These are phyloP conservation scores for Aspergillus neotritici DNA, from an alignment of 2,329 filamentous ascomycete genomes.

Conservation along the genomic window DNA sequence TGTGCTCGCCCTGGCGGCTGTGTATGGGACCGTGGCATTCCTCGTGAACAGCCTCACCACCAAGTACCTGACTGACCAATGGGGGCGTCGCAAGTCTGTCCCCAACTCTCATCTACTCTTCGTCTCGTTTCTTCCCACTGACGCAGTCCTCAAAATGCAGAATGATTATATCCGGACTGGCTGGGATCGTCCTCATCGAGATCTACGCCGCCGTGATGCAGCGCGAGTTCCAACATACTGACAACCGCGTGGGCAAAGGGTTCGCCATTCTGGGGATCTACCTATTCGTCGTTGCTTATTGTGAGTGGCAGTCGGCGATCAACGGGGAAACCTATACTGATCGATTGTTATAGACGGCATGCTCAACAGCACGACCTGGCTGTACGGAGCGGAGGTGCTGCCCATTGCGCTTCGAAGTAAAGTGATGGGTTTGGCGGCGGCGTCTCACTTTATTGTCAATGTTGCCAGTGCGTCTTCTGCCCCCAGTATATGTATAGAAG, in stretches of 20 bases:
- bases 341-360: slow-evolving; percentile 39
- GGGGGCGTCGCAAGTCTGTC: slow-evolving; percentile 51
- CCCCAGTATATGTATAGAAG: background rate
- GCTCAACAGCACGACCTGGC: slow-evolving; percentile 52
- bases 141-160: slow-evolving; percentile 21
- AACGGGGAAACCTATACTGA: background rate
- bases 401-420: slow-evolving; percentile 51
- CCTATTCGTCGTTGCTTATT: slow-evolving; percentile 53
- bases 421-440: slow-evolving; percentile 51
- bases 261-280: slow-evolving; percentile 58
- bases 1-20: slow-evolving; percentile 50
- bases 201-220: slow-evolving; percentile 58
- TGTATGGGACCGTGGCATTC: slow-evolving; percentile 52
- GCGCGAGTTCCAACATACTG: slow-evolving; percentile 49
- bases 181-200: slow-evolving; percentile 50
- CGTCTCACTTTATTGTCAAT: slow-evolving; percentile 52
- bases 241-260: slow-evolving; percentile 53
- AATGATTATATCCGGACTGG: slow-evolving; percentile 52
- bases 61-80: slow-evolving; percentile 51
- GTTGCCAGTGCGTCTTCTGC: slow-evolving; percentile 38
- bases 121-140: background rate
- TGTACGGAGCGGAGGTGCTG: slow-evolving; percentile 53
- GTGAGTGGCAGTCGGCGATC: slow-evolving; percentile 26
- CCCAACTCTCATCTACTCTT: background rate
- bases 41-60: slow-evolving; percentile 49